phyloP scores from a whole-genome alignment of 179 eudicot genomes.

The Silene coronaria region DNA sequence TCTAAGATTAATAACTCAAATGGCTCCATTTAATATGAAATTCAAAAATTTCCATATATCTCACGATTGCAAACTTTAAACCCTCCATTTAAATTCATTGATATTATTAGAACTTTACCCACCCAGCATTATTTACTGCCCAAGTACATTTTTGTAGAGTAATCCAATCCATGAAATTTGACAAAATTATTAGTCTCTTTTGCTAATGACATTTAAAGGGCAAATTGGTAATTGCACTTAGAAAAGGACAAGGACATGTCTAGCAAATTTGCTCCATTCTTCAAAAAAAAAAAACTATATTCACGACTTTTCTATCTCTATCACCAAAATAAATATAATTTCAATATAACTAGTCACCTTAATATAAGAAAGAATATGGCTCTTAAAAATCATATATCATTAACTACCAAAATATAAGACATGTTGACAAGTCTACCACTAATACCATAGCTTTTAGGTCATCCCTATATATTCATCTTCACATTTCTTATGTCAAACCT shows the following conservation, averaged over 20 bases:
- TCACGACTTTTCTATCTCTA: constrained; percentile 2
- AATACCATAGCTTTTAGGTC: constrained; percentile 13
- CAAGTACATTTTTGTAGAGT: background rate
- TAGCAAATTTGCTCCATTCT: constrained; percentile 11
- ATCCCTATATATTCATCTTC: background rate
- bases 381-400: constrained; percentile 11
- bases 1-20: too few species aligned
- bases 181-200: background rate
- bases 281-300: background rate
- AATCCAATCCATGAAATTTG: background rate
- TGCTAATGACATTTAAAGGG: constrained; percentile 8
- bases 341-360: background rate
- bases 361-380: constrained; percentile 7
- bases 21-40: too few species aligned
- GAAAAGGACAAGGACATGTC: constrained; percentile 4
- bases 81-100: too few species aligned
- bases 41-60: too few species aligned
- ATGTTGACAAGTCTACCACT: constrained; percentile 15
- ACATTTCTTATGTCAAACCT: constrained; percentile 7
- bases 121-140: background rate
- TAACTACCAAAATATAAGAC: constrained; percentile 7
- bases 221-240: background rate
- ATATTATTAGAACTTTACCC: too few species aligned
- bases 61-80: too few species aligned
- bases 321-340: background rate